A percentile compares a stretch with the other conserved stretches of the same genome.
Evolutionary conservation across 1,284 basidiomycete genomes (phyloP).

Genomic region (Rhodotorula mucilaginosa): DNA sequence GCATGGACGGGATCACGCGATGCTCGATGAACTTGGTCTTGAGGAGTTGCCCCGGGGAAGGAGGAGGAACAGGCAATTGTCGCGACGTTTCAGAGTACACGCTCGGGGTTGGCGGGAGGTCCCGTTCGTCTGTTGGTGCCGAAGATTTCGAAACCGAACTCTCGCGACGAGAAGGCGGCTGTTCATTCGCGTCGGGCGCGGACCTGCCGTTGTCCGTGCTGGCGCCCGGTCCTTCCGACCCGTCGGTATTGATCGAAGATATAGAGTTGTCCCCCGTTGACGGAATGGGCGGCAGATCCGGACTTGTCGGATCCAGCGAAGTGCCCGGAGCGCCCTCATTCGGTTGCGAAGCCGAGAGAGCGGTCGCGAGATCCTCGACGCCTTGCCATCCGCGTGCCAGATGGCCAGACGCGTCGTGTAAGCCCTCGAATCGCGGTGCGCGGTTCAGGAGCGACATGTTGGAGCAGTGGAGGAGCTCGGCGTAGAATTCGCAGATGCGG

Average conservation of each 20-base stretch:
- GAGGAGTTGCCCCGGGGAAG: conserved; percentile 65
- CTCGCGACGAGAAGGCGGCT: neutral
- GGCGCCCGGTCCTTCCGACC: neutral
- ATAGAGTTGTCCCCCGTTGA: neutral
- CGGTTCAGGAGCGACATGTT: conserved; percentile 97
- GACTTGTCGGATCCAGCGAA: conserved; percentile 7
- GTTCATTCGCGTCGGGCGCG: neutral
- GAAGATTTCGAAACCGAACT: conserved; percentile 10
- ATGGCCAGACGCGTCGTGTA: conserved; percentile 32
- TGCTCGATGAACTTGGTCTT: conserved; percentile 72
- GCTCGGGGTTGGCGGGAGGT: conserved; percentile 22
- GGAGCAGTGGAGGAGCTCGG: conserved; percentile 94
- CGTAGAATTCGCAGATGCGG: conserved; percentile 95
- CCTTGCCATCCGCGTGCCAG: conserved; percentile 29
- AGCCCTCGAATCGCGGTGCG: conserved; percentile 36
- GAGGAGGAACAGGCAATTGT: conserved; percentile 12
- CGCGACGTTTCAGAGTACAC: conserved; percentile 26
- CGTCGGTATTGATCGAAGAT: no score
- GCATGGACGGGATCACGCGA: conserved; percentile 66
- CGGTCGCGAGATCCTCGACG: conserved; percentile 33
- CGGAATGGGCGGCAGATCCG: conserved; percentile 3
- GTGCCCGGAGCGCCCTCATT: conserved; percentile 9
- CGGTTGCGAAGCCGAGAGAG: conserved; percentile 18
- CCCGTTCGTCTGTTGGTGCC: conserved; percentile 3
- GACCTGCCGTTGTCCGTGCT: no score